Conservation (phyloP, 2,329 filamentous ascomycete genomes). For the Fusarium subglutinans region DNA sequence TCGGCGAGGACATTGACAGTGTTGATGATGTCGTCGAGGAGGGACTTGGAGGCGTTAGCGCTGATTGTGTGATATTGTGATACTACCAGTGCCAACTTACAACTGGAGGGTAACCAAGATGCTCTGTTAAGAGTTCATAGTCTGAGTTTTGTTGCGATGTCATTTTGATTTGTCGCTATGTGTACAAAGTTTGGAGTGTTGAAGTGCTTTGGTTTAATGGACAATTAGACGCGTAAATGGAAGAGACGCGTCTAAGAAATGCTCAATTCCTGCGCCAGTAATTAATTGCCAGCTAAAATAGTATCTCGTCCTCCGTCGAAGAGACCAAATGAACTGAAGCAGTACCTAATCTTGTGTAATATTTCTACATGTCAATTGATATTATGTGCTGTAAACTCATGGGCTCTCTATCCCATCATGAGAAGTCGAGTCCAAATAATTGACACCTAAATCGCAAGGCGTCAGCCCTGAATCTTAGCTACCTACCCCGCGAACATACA, state of each 20-base stretch:
- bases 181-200: background rate
- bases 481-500: conserved; percentile 22
- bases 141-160: conserved; percentile 55
- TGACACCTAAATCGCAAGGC: conserved; percentile 32
- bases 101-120: conserved; percentile 92
- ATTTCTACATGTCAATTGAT: background rate
- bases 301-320: background rate
- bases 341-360: background rate
- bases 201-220: background rate
- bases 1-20: conserved; percentile 93
- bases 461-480: conserved; percentile 1
- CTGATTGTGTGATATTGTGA: background rate
- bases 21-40: conserved; percentile 98
- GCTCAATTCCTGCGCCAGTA: conserved; percentile 2
- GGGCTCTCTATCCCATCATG: background rate
- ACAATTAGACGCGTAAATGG: conserved; percentile 26
- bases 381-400: background rate
- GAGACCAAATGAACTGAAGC: too few species aligned
- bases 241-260: conserved; percentile 15
- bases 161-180: conserved; percentile 39
- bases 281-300: background rate
- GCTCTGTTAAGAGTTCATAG: conserved; percentile 85
- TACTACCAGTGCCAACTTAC: conserved; percentile 60
- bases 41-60: conserved; percentile 64
- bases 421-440: background rate